Evolutionary conservation across 306 rosid genomes (phyloP), one percentile per base, ranked within the genome.

Genomic region (Medicago arabica): DNA sequence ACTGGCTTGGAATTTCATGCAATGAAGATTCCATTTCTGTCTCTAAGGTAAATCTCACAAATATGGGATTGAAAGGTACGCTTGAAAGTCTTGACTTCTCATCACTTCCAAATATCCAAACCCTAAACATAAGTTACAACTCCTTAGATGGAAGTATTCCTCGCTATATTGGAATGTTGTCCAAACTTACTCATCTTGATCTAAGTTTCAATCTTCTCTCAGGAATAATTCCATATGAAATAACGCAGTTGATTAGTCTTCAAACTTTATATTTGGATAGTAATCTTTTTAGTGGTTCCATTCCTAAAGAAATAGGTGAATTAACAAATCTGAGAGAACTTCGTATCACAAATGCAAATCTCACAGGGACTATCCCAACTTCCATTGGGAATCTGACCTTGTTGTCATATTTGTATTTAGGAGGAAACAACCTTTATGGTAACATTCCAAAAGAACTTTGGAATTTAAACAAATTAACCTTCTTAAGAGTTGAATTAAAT

Each of bases 361-460:
- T 51, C 1, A n/a, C 1, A n/a, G 58, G 58, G 0, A 16, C 9
- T 16, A 16, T 51, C 10, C 58, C 58, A 51, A 51, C 3, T 6
- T 51, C 58, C 0, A 51, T 51, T 2, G 11, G 58, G 10, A 51
- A 51, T 2, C 2, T 51, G 58, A 9, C 41, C 67, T 12, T 19
- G 7, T 54, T 76, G 31, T 36, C 54, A 1, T 0, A 1, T 7
- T 31, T 72, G 11, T 3, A 57, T 14, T 2, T 72, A 7, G 39
- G 21, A 12, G n/a, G 12, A 0, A 62, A 36, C 36, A 34, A 34
- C 0, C 51, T 69, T 36, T 18, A 21, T 47, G 74, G 74, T 14
- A 4, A 54, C 16, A 75, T 75, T 9, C 28, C 80, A 3, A 6
- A 9, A 2, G 31, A 63, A 43, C 9, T 64, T 71, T 25, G 78